Evolutionary conservation across 2,329 filamentous ascomycete genomes (phyloP).

Genomic region (Fusarium sp.): DNA sequence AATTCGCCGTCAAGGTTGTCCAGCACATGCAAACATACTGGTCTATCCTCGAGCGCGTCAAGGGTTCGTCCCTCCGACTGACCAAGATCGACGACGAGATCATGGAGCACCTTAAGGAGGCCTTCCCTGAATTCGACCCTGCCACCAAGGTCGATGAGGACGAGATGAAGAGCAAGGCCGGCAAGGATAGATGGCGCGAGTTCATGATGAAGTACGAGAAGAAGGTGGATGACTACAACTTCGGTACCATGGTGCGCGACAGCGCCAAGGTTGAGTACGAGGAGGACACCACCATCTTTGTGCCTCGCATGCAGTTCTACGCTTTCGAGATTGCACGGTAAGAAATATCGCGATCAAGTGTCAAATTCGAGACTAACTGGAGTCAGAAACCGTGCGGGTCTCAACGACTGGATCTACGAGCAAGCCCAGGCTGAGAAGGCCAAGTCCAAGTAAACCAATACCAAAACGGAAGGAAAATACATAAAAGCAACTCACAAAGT

Average conservation of each 20-base stretch:
- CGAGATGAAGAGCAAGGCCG: slow-evolving; percentile 95
- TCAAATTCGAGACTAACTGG: slow-evolving; percentile 49
- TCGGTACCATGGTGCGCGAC: slow-evolving; percentile 90
- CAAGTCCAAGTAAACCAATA: slow-evolving; percentile 43
- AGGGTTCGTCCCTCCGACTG: slow-evolving; percentile 87
- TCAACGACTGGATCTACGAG: slow-evolving; percentile 99
- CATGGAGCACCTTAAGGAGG: slow-evolving; percentile 84
- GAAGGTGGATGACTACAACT: slow-evolving; percentile 97
- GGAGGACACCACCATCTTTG: slow-evolving; percentile 89
- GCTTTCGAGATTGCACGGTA: slow-evolving; percentile 64
- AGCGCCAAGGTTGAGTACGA: slow-evolving; percentile 87
- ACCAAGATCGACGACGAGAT: slow-evolving; percentile 98
- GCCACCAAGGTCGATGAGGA: slow-evolving; percentile 86
- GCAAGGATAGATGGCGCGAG: slow-evolving; percentile 94
- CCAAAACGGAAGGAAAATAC: slow-evolving; percentile 2
- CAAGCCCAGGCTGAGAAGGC: slow-evolving; percentile 74
- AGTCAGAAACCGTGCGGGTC: slow-evolving; percentile 82
- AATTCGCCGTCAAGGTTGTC: slow-evolving; percentile 98
- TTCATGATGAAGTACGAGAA: slow-evolving; percentile 97
- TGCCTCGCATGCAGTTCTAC: slow-evolving; percentile 71
- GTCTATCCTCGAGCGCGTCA: slow-evolving; percentile 91
- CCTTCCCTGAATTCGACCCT: slow-evolving; percentile 94
- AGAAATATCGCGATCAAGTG: rapidly evolving
- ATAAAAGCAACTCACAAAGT: slow-evolving; percentile 13
- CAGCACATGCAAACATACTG: slow-evolving; percentile 98